A percentile compares a stretch with the other conserved stretches of the same genome.
phyloP scores from a whole-genome alignment of 176 grass and related monocot genomes.

The Cocos nucifera region DNA sequence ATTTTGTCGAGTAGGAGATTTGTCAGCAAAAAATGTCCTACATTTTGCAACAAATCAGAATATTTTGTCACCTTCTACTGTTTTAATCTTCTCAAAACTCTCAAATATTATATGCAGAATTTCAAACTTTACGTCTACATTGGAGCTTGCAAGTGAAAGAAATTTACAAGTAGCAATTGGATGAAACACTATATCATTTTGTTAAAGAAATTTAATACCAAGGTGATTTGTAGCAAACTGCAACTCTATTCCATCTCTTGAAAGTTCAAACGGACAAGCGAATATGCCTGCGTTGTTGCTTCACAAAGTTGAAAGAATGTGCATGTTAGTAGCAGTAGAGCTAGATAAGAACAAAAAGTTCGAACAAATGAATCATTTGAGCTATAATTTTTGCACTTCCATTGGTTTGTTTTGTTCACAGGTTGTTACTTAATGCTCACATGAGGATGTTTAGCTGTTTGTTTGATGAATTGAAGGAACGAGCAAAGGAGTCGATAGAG shows the following conservation, averaged over 20 bases:
- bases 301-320: too few relatives aligned
- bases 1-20: conserved; percentile 22
- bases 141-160: not conserved
- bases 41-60: not conserved
- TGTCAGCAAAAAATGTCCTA: conserved; percentile 20
- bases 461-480: conserved; percentile 42
- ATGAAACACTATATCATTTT: not conserved
- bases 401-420: too few relatives aligned
- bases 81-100: not conserved
- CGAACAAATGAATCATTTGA: too few relatives aligned
- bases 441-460: conserved; percentile 67
- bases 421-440: conserved; percentile 21
- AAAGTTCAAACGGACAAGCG: conserved; percentile 15
- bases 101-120: too few relatives aligned
- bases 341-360: too few relatives aligned
- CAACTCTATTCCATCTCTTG: conserved; percentile 22
- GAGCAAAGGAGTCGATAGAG: conserved; percentile 43
- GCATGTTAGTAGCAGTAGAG: too few relatives aligned
- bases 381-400: too few relatives aligned
- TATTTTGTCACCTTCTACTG: not conserved
- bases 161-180: not conserved
- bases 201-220: conserved; percentile 1
- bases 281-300: conserved; percentile 31
- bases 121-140: too few relatives aligned
- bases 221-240: conserved; percentile 29